These are phyloP conservation scores for Diutina siamensis DNA, from an alignment of 1,139 yeast genomes.

Conservation along the genomic window DNA sequence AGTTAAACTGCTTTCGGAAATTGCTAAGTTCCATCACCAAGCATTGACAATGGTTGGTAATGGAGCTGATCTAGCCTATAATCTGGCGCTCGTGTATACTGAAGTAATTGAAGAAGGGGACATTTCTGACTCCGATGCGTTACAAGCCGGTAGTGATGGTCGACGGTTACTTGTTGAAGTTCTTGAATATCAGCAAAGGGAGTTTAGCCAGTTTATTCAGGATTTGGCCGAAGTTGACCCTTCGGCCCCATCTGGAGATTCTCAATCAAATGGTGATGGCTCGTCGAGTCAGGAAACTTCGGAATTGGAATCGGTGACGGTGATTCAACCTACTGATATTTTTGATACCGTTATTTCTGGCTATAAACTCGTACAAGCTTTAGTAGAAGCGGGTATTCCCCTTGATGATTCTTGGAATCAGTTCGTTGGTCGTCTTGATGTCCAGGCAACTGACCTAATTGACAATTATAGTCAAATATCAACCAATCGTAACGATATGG, in stretches of 20 bases:
- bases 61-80: slow-evolving; percentile 16
- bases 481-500: slow-evolving; percentile 15
- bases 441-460: slow-evolving; percentile 15
- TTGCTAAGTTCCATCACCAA: slow-evolving; percentile 28
- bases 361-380: slow-evolving; percentile 20
- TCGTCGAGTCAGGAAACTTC: not conserved
- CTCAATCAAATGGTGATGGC: not conserved
- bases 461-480: slow-evolving; percentile 15
- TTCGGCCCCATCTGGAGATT: not conserved
- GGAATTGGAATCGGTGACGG: not conserved
- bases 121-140: slow-evolving; percentile 11
- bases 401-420: slow-evolving; percentile 7
- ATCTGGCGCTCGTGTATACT: slow-evolving; percentile 34
- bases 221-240: slow-evolving; percentile 14
- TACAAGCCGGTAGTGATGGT: slow-evolving; percentile 14
- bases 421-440: slow-evolving; percentile 13
- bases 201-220: slow-evolving; percentile 17
- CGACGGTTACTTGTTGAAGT: slow-evolving; percentile 13
- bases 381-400: slow-evolving; percentile 8
- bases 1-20: slow-evolving; percentile 22
- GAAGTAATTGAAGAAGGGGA: slow-evolving; percentile 32
- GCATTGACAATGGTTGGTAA: slow-evolving; percentile 15
- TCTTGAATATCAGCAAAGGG: slow-evolving; percentile 11
- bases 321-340: slow-evolving; percentile 14
- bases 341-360: slow-evolving; percentile 24